phyloP scores from a whole-genome alignment of 352 stramenopile genomes.

The Pythium volutum region DNA sequence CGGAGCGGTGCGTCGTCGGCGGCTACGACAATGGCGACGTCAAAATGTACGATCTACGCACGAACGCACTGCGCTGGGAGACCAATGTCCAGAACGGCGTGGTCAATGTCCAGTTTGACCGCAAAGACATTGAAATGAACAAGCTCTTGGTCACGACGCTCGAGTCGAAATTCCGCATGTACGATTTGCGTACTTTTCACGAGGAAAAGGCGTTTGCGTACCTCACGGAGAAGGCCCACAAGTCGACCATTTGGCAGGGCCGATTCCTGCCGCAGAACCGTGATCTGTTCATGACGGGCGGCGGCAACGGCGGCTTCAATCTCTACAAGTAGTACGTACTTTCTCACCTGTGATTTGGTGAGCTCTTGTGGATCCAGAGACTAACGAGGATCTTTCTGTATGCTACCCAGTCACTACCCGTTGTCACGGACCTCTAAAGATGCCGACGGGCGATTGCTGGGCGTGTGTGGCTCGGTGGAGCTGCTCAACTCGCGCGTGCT shows the following conservation, averaged over 20 bases:
- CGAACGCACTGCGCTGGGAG: constrained; percentile 93
- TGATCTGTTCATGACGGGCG: constrained; percentile 95
- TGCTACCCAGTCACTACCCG: constrained; percentile 64
- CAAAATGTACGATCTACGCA: constrained; percentile 96
- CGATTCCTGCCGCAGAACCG: constrained; percentile 95
- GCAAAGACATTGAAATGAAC: constrained; percentile 98
- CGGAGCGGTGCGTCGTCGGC: constrained; percentile 90
- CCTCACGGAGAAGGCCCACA: constrained; percentile 91
- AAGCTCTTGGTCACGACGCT: constrained; percentile 95
- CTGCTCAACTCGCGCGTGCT: constrained; percentile 95
- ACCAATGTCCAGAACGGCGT: constrained; percentile 96
- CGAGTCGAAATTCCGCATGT: constrained; percentile 95
- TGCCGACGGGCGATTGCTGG: constrained; percentile 74
- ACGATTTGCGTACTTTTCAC: constrained; percentile 93
- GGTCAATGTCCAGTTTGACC: constrained; percentile 94
- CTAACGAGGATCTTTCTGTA: constrained; percentile 14
- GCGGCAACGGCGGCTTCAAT: constrained; percentile 96
- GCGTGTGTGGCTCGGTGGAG: constrained; percentile 91
- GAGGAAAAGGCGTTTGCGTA: constrained; percentile 90
- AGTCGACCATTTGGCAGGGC: constrained; percentile 94
- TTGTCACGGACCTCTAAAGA: constrained; percentile 83
- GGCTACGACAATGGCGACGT: constrained; percentile 98
- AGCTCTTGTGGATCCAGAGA: neutral
- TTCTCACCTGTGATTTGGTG: constrained; percentile 1
- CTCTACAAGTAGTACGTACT: constrained; percentile 95